A percentile compares a stretch with the other conserved stretches of the same genome.
These are phyloP conservation scores for Solanum sitiens DNA, from an alignment of 257 asterid genomes.

Conservation along the genomic window DNA sequence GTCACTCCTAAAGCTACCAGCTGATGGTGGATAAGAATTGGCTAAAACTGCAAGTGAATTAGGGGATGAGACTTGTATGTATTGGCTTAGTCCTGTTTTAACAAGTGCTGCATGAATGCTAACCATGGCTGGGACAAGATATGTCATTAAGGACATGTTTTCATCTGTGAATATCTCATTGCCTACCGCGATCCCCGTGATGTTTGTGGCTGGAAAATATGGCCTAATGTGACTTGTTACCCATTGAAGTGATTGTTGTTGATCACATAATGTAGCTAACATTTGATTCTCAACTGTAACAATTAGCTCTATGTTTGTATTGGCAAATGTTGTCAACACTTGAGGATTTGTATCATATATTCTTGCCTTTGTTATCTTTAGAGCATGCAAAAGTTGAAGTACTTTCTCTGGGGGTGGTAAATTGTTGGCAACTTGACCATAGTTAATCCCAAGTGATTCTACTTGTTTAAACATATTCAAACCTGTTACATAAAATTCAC, in stretches of 20 bases:
- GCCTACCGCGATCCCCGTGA: slow-evolving; percentile 83
- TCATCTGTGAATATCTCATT: slow-evolving; percentile 71
- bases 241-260: slow-evolving; percentile 63
- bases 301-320: slow-evolving; percentile 53
- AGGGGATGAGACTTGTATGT: slow-evolving; percentile 65
- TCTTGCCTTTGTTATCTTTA: slow-evolving; percentile 50
- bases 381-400: slow-evolving; percentile 49
- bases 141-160: slow-evolving; percentile 34
- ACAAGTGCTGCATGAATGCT: slow-evolving; percentile 60
- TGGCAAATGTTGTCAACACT: slow-evolving; percentile 52
- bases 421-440: slow-evolving; percentile 81
- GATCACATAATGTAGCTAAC: slow-evolving; percentile 38
- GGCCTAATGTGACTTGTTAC: slow-evolving; percentile 49
- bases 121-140: slow-evolving; percentile 71
- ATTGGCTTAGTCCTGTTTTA: slow-evolving; percentile 34
- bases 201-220: slow-evolving; percentile 52
- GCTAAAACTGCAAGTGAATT: slow-evolving; percentile 52
- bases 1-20: slow-evolving; percentile 50
- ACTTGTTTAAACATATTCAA: slow-evolving; percentile 15
- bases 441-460: slow-evolving; percentile 65
- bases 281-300: slow-evolving; percentile 64
- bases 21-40: slow-evolving; percentile 78
- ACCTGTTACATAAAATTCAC: slow-evolving; percentile 12
- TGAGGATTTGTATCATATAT: slow-evolving; percentile 82
- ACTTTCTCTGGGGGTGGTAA: slow-evolving; percentile 62